These are phyloP conservation scores for Cladobotryum protrusum DNA, from an alignment of 2,329 filamentous ascomycete species.

Conservation along the genomic window DNA sequence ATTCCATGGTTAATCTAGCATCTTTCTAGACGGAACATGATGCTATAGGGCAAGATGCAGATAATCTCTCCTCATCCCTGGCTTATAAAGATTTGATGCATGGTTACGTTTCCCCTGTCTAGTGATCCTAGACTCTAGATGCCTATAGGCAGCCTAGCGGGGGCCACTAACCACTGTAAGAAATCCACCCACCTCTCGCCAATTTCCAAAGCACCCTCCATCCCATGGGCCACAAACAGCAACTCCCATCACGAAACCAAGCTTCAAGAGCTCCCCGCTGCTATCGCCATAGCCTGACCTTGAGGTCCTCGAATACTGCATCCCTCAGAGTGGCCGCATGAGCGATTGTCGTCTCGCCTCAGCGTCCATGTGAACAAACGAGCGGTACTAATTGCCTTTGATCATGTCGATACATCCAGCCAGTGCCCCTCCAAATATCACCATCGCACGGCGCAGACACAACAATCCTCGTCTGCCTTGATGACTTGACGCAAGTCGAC, in stretches of 20 bases:
- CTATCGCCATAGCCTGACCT: constrained; percentile 16
- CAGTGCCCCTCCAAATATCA: constrained; percentile 29
- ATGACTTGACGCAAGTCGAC: constrained; percentile 11
- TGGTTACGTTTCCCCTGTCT: too few relatives aligned
- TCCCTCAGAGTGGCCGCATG: background rate
- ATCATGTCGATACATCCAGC: constrained; percentile 38
- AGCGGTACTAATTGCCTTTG: constrained; percentile 21
- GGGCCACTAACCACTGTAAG: background rate
- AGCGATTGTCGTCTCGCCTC: constrained; percentile 10
- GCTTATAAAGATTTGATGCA: too few relatives aligned
- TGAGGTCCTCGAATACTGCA: constrained; percentile 4
- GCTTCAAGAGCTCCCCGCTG: constrained; percentile 10
- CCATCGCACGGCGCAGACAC: constrained; percentile 30
- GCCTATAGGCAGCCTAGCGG: too few relatives aligned
- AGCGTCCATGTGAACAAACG: constrained; percentile 26
- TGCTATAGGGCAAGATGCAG: too few relatives aligned
- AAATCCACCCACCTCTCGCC: background rate
- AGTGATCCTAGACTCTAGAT: too few relatives aligned
- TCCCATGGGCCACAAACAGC: constrained; percentile 12
- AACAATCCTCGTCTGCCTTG: constrained; percentile 20
- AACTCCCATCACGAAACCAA: constrained; percentile 11
- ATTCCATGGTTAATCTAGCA: too few relatives aligned
- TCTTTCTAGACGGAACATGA: too few relatives aligned
- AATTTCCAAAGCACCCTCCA: background rate
- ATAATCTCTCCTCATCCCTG: too few relatives aligned